phyloP scores from a whole-genome alignment of 129 eudicot species.

The Arctium lappa region DNA sequence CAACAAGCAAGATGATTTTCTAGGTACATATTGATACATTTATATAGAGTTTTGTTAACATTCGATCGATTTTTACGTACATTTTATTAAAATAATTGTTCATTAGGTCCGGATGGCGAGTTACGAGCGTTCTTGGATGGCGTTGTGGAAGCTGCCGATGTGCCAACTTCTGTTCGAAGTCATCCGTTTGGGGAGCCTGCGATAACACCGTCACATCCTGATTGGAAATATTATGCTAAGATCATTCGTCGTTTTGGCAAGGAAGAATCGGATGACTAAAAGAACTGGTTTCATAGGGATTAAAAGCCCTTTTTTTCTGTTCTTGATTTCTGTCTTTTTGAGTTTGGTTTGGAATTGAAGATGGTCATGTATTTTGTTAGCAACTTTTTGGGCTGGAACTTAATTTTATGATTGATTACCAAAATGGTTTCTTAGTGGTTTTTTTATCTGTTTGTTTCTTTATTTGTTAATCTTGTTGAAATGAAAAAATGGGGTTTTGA shows the following conservation, averaged over 20 bases:
- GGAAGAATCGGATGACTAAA: not conserved
- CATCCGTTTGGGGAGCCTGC: slow-evolving; percentile 49
- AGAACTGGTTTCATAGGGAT: not conserved
- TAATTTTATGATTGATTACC: not conserved
- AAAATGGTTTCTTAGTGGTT: not conserved
- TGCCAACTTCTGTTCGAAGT: slow-evolving; percentile 44
- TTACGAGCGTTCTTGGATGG: slow-evolving; percentile 49
- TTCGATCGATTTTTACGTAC: not conserved
- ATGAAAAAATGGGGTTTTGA: not conserved
- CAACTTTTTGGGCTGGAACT: not conserved
- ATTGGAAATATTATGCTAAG: slow-evolving; percentile 42
- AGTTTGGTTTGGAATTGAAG: not conserved
- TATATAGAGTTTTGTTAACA: no score
- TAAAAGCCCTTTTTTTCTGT: not conserved
- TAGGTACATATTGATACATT: slow-evolving; percentile 32
- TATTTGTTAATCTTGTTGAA: not conserved
- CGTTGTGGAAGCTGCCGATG: slow-evolving; percentile 46
- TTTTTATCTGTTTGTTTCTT: not conserved
- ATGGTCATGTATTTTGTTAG: no score
- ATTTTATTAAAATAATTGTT: not conserved
- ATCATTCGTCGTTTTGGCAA: slow-evolving; percentile 19
- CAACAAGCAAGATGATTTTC: slow-evolving; percentile 21
- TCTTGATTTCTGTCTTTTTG: not conserved
- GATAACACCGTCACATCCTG: slow-evolving; percentile 33
- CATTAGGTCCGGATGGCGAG: slow-evolving; percentile 48